Conservation (phyloP, 495 filamentous ascomycete genomes). For the Hypoxylon lenormandii region DNA sequence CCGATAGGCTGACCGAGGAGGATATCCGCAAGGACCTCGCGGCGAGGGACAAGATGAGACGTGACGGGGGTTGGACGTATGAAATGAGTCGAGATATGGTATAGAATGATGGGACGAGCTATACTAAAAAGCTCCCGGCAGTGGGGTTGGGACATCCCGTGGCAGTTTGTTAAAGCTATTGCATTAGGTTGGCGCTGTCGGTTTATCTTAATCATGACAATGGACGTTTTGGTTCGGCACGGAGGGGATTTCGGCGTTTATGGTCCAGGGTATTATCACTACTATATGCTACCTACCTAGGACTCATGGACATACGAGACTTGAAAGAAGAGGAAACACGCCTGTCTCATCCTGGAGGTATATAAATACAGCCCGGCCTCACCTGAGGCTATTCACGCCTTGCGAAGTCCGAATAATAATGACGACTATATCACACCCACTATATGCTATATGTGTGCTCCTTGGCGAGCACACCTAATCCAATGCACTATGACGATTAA, state of each 20-base stretch:
- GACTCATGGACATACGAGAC: constrained; percentile 22
- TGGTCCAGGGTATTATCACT: constrained; percentile 21
- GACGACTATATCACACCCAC: not conserved
- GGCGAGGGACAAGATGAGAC: constrained; percentile 79
- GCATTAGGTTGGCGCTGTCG: constrained; percentile 43
- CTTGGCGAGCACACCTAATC: not conserved
- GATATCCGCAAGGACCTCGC: constrained; percentile 83
- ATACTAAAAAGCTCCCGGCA: not conserved
- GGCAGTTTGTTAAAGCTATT: constrained; percentile 12
- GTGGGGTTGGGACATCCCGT: not conserved
- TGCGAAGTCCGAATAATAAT: not conserved
- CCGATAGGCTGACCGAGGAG: constrained; percentile 90
- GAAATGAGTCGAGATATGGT: constrained; percentile 61
- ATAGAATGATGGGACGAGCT: constrained; percentile 27
- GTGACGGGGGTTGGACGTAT: constrained; percentile 89
- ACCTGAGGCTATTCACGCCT: constrained; percentile 16
- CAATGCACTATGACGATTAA: constrained; percentile 38
- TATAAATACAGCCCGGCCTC: constrained; percentile 28
- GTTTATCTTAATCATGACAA: constrained; percentile 32
- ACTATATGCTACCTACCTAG: constrained; percentile 5
- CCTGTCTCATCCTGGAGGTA: constrained; percentile 13
- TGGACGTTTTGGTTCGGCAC: constrained; percentile 14
- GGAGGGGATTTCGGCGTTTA: constrained; percentile 28
- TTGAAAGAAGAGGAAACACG: constrained; percentile 16
- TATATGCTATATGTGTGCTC: not conserved